These are phyloP conservation scores for Pyropia yezoensis DNA, from an alignment of 23 red algal genomes.

Conservation along the genomic window DNA sequence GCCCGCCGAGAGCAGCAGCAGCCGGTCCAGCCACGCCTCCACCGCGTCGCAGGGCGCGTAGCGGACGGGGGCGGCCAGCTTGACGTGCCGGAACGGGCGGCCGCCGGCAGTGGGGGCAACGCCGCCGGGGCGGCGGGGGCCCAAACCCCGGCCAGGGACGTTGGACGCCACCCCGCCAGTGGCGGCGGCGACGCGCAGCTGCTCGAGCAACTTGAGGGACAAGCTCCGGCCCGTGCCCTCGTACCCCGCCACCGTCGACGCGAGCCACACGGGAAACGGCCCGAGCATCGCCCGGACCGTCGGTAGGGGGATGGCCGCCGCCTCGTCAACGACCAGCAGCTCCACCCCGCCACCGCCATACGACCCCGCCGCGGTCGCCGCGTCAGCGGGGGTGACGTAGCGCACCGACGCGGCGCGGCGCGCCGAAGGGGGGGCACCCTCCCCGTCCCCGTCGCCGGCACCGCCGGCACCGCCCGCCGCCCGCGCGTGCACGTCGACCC, in stretches of 20 bases:
- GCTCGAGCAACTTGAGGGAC: constrained; percentile 86
- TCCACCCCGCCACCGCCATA: constrained; percentile 16
- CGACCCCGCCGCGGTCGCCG: constrained; percentile 10
- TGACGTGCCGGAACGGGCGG: constrained; percentile 70
- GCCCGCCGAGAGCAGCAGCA: constrained; percentile 84
- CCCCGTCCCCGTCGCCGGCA: not conserved
- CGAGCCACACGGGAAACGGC: constrained; percentile 85
- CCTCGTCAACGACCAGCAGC: constrained; percentile 93
- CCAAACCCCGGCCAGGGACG: constrained; percentile 12
- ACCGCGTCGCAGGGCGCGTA: constrained; percentile 80
- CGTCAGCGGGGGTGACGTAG: constrained; percentile 73
- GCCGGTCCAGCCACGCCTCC: constrained; percentile 89
- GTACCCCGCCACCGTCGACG: constrained; percentile 85
- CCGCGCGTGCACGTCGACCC: constrained; percentile 59
- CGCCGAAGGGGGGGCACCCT: not conserved
- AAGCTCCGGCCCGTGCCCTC: constrained; percentile 93
- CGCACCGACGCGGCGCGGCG: constrained; percentile 40
- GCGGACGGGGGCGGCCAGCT: constrained; percentile 79
- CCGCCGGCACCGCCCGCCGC: not conserved
- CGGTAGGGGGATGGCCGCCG: constrained; percentile 89
- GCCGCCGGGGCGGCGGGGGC: constrained; percentile 14
- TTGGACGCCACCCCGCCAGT: too few relatives aligned
- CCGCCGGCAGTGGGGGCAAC: constrained; percentile 13
- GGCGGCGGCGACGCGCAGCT: constrained; percentile 36
- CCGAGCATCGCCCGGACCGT: constrained; percentile 65